Evolutionary conservation across 2,329 filamentous ascomycete species (phyloP).

Genomic region (Fusarium oxysporum): DNA sequence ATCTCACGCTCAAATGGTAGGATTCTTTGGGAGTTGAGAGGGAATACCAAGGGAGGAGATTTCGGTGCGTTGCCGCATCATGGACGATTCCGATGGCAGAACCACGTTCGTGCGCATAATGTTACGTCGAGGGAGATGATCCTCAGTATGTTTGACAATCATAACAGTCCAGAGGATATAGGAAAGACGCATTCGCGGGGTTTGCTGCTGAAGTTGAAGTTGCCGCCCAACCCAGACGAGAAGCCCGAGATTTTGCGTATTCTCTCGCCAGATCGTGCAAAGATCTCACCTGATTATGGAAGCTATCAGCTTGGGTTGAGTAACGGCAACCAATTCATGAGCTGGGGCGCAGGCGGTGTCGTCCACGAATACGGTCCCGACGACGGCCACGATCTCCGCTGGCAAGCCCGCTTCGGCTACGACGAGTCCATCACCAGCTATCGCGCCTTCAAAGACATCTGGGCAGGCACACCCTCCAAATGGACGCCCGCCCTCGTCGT

Average conservation of each 20-base stretch:
- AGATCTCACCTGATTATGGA: slow-evolving; percentile 27
- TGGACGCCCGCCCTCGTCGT: slow-evolving; percentile 33
- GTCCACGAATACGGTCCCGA: slow-evolving; percentile 42
- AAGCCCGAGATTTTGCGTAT: slow-evolving; percentile 23
- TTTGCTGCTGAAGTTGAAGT: slow-evolving; percentile 21
- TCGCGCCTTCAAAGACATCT: slow-evolving; percentile 41
- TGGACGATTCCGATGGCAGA: slow-evolving; percentile 52
- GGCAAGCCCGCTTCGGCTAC: slow-evolving; percentile 41
- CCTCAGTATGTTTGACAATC: slow-evolving; percentile 53
- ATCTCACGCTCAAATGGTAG: slow-evolving; percentile 36
- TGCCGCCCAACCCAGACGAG: slow-evolving; percentile 27
- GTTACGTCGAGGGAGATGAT: slow-evolving; percentile 34
- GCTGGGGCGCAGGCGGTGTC: slow-evolving; percentile 40
- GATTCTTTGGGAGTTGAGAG: slow-evolving; percentile 44
- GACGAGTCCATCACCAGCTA: slow-evolving; percentile 38
- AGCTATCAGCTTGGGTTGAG: slow-evolving; percentile 31
- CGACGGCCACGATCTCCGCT: slow-evolving; percentile 38
- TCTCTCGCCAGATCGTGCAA: slow-evolving; percentile 21
- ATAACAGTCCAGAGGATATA: slow-evolving; percentile 39
- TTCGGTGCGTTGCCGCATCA: slow-evolving; percentile 41
- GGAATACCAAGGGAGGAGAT: slow-evolving; percentile 38
- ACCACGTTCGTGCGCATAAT: slow-evolving; percentile 48
- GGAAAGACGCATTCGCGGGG: slow-evolving; percentile 16
- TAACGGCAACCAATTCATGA: slow-evolving; percentile 42
- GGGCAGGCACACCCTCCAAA: slow-evolving; percentile 37